Conservation (phyloP, 2,329 filamentous ascomycete species). For the Diaporthe vaccinii region DNA sequence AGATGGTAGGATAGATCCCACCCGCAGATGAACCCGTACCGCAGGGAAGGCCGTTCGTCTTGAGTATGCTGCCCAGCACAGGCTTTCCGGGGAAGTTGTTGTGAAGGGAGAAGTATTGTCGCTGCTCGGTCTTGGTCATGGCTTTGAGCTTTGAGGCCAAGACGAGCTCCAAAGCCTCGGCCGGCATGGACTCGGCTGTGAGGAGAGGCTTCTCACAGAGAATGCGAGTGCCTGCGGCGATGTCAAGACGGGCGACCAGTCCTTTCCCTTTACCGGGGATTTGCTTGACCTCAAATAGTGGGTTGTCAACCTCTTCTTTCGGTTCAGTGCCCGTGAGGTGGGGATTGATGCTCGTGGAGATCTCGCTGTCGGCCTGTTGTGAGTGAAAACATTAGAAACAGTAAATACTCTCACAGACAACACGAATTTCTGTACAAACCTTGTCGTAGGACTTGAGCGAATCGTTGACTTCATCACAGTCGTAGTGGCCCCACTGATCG, state of each 20-base stretch:
- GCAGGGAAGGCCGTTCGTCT: constrained; percentile 51
- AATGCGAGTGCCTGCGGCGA: constrained; percentile 26
- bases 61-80: constrained; percentile 47
- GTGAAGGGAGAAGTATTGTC: constrained; percentile 44
- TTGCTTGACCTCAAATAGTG: constrained; percentile 15
- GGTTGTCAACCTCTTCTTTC: background rate
- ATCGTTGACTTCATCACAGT: constrained; percentile 3
- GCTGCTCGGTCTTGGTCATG: constrained; percentile 15
- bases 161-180: background rate
- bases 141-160: constrained; percentile 7
- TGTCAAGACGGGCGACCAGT: constrained; percentile 15
- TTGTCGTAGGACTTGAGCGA: constrained; percentile 22
- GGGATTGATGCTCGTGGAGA: background rate
- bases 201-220: constrained; percentile 32
- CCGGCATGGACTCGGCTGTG: background rate
- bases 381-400: background rate
- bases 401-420: background rate
- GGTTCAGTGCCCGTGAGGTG: background rate
- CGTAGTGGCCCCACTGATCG: constrained; percentile 11
- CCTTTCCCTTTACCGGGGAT: constrained; percentile 10
- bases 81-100: constrained; percentile 50
- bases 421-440: background rate
- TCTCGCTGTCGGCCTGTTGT: background rate
- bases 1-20: constrained; percentile 50
- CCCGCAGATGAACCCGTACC: constrained; percentile 43